A percentile compares a stretch with the other conserved stretches of the same genome.
phyloP scores from a whole-genome alignment of 1,139 yeast species.

The Magnusiomyces clavatus region DNA sequence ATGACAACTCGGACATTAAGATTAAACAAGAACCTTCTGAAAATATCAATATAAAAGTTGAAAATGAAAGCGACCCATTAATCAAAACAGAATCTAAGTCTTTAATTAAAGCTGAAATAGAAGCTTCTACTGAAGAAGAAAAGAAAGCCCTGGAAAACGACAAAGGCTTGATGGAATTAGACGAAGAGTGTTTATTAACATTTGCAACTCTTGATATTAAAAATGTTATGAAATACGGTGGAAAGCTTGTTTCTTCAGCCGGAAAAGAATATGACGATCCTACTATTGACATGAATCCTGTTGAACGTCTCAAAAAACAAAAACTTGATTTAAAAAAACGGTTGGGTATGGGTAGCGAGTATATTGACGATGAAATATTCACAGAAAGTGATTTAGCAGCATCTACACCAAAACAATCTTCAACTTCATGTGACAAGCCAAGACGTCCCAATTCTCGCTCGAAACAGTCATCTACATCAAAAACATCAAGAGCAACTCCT shows the following conservation, averaged over 20 bases:
- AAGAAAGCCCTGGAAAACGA: constrained; percentile 25
- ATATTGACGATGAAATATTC: constrained; percentile 31
- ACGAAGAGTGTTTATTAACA: constrained; percentile 40
- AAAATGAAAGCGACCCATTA: background rate
- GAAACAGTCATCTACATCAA: constrained; percentile 8
- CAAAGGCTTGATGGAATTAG: constrained; percentile 31
- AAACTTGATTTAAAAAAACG: constrained; percentile 35
- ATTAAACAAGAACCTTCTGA: constrained; percentile 12
- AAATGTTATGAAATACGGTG: constrained; percentile 61
- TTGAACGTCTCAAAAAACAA: constrained; percentile 35
- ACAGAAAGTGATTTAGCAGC: constrained; percentile 29
- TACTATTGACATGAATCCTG: constrained; percentile 33
- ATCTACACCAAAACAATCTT: constrained; percentile 18
- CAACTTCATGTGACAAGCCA: constrained; percentile 10
- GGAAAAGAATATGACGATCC: constrained; percentile 41
- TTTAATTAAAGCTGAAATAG: constrained; percentile 20
- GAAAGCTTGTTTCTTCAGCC: constrained; percentile 64
- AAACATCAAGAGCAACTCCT: constrained; percentile 18
- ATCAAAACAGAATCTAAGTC: background rate
- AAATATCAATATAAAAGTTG: background rate
- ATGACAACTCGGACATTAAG: constrained; percentile 8
- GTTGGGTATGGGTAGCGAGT: constrained; percentile 40
- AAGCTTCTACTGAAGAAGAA: background rate
- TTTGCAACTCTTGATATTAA: constrained; percentile 58
- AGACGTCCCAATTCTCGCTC: background rate